These are phyloP conservation scores for Puccinia novopanici DNA, from an alignment of 1,284 basidiomycete species.

Conservation along the genomic window DNA sequence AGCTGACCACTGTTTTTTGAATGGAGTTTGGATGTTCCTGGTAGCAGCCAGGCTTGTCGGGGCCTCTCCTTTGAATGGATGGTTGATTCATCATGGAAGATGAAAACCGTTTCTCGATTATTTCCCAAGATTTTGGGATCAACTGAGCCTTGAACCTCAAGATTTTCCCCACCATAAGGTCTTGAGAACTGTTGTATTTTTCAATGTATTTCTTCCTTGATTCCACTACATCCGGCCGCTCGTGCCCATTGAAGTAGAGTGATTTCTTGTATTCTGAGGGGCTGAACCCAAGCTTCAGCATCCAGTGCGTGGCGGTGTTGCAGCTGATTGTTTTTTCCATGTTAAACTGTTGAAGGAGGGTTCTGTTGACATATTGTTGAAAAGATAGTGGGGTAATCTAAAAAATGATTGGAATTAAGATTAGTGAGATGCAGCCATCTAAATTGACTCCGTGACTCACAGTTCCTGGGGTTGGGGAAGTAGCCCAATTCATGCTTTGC, in stretches of 20 bases:
- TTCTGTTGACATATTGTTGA: background rate
- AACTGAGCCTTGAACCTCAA: background rate
- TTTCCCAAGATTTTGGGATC: background rate
- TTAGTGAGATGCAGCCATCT: background rate
- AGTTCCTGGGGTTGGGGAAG: background rate
- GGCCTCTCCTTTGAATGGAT: background rate
- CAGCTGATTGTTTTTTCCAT: background rate
- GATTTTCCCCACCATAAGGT: background rate
- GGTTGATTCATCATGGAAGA: slow-evolving; percentile 1
- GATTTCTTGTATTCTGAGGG: background rate
- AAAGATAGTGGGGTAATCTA: background rate
- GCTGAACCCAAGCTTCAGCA: background rate
- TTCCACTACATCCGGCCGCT: background rate
- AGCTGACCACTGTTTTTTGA: background rate
- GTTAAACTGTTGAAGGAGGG: background rate
- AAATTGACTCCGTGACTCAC: background rate
- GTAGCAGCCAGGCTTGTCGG: background rate
- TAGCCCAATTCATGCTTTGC: background rate
- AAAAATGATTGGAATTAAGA: background rate
- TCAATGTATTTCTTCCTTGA: background rate
- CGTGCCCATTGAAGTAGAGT: background rate
- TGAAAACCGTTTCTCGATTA: background rate
- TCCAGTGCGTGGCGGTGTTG: background rate
- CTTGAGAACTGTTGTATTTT: background rate
- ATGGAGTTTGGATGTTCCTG: background rate